Conservation (phyloP, 2,329 filamentous ascomycete genomes). For the Phaeosphaeriaceae sp. region DNA sequence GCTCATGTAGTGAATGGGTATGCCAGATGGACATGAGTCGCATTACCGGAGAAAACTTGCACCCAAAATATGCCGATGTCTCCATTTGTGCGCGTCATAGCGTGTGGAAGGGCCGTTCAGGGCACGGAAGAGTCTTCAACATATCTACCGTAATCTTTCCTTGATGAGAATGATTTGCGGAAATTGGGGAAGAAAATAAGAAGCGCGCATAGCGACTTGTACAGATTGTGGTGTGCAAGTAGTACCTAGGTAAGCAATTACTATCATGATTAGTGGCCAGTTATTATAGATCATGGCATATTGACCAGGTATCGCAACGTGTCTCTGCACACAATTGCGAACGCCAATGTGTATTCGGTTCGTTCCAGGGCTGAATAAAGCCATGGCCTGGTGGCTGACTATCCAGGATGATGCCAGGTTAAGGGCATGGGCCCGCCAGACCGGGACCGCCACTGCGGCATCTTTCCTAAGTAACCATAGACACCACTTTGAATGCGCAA, state of each 20-base stretch:
- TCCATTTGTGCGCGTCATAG: conserved; percentile 31
- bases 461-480: conserved; percentile 20
- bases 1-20: conserved; percentile 36
- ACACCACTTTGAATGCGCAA: conserved; percentile 33
- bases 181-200: conserved; percentile 11
- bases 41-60: conserved; percentile 19
- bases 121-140: conserved; percentile 21
- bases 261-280: not conserved
- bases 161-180: conserved; percentile 3
- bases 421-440: conserved; percentile 27
- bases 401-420: conserved; percentile 20
- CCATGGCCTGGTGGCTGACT: not conserved
- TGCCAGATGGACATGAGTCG: conserved; percentile 22
- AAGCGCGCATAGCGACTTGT: conserved; percentile 13
- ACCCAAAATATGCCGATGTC: conserved; percentile 20
- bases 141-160: too few relatives aligned
- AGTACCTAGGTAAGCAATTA: conserved; percentile 4
- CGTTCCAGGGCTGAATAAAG: not conserved
- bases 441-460: conserved; percentile 31
- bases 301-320: not conserved
- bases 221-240: conserved; percentile 6
- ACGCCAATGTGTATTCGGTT: not conserved
- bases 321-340: not conserved
- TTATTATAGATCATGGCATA: not conserved
- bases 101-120: conserved; percentile 16